Evolutionary conservation across 2,329 filamentous ascomycete genomes (phyloP).

Genomic region (Clarireedia monteithiana): DNA sequence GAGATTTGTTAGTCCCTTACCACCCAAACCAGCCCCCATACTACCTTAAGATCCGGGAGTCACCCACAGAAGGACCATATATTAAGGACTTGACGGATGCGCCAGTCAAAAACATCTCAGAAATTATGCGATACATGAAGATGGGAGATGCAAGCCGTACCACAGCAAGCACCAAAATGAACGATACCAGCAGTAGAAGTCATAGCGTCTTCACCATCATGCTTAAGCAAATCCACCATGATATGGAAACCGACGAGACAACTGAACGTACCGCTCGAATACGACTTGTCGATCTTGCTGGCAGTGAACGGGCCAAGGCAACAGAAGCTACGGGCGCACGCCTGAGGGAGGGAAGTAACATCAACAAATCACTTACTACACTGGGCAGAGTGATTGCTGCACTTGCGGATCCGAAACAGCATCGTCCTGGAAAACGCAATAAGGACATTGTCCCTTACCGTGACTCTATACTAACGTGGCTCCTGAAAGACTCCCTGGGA

Average conservation of each 20-base stretch:
- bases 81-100: constrained; percentile 95
- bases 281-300: constrained; percentile 87
- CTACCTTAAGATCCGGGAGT: constrained; percentile 96
- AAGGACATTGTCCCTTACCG: constrained; percentile 82
- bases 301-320: constrained; percentile 88
- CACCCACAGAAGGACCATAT: constrained; percentile 88
- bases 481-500: constrained; percentile 90
- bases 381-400: constrained; percentile 93
- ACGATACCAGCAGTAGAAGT: constrained; percentile 92
- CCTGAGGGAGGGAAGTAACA: constrained; percentile 90
- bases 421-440: constrained; percentile 48
- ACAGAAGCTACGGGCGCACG: constrained; percentile 91
- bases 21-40: constrained; percentile 65
- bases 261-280: constrained; percentile 93
- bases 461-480: constrained; percentile 76
- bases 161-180: constrained; percentile 95
- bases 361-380: constrained; percentile 97
- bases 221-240: constrained; percentile 96
- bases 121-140: constrained; percentile 87
- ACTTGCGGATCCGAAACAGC: constrained; percentile 63
- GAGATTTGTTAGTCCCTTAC: constrained; percentile 78
- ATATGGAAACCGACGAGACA: constrained; percentile 94
- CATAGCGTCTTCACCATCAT: constrained; percentile 98
- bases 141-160: constrained; percentile 83
- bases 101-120: constrained; percentile 76